Percentiles rank a stretch among this genome's conserved stretches.
Conservation (phyloP, 2,329 filamentous ascomycete species). For the Alternaria tenuissima region DNA sequence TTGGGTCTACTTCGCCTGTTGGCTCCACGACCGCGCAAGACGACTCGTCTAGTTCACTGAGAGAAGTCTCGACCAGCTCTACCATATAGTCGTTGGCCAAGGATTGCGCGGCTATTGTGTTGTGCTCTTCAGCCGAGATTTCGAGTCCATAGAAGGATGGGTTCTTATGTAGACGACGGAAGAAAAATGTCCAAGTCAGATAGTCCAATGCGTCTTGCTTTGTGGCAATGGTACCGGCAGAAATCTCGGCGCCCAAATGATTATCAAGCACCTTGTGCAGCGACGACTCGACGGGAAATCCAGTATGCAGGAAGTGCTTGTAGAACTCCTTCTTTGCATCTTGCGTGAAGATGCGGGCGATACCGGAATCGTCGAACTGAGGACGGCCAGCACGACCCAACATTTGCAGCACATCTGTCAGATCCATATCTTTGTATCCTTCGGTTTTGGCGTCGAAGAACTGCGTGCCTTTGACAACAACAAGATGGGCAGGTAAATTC, state of each 20-base stretch:
- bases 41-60: slow-evolving; percentile 82
- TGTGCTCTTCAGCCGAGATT: slow-evolving; percentile 91
- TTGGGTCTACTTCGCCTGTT: slow-evolving; percentile 89
- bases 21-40: slow-evolving; percentile 83
- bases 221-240: slow-evolving; percentile 87
- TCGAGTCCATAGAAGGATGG: slow-evolving; percentile 97
- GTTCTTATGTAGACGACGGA: slow-evolving; percentile 95
- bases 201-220: slow-evolving; percentile 99
- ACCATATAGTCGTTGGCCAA: slow-evolving; percentile 95
- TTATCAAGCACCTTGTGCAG: slow-evolving; percentile 97
- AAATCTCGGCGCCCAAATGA: slow-evolving; percentile 93
- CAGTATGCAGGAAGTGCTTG: slow-evolving; percentile 98
- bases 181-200: slow-evolving; percentile 99
- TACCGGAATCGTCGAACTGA: slow-evolving; percentile 94
- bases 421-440: slow-evolving; percentile 97
- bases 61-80: slow-evolving; percentile 85
- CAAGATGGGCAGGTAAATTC: slow-evolving; percentile 93
- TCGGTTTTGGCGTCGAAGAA: slow-evolving; percentile 98
- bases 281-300: slow-evolving; percentile 96
- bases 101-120: slow-evolving; percentile 82
- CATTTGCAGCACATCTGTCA: slow-evolving; percentile 98
- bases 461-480: slow-evolving; percentile 97
- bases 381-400: slow-evolving; percentile 92
- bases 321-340: slow-evolving; percentile 99
- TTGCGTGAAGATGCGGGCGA: slow-evolving; percentile 96